Conservation (phyloP, 2,329 filamentous ascomycete species). For the Alternaria sp. region DNA sequence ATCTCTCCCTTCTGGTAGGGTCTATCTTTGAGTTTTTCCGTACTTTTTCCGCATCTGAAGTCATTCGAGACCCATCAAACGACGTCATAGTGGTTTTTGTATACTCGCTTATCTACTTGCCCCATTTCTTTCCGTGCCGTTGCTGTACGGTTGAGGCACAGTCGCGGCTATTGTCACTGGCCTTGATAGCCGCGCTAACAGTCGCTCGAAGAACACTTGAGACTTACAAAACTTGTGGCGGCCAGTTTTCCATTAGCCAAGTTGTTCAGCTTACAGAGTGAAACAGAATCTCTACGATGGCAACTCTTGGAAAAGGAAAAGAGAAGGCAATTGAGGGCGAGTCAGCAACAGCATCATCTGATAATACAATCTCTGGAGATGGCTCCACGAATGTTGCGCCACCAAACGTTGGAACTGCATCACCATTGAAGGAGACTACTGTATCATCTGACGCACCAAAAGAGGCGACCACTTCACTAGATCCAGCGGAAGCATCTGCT, state of each 20-base stretch:
- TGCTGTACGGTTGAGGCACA: constrained; percentile 5
- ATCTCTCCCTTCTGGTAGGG: background rate
- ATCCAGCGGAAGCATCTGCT: background rate
- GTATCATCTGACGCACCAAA: background rate
- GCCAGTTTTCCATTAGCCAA: background rate
- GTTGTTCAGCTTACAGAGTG: background rate
- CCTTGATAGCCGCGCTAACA: background rate
- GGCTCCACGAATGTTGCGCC: background rate
- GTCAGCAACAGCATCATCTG: background rate
- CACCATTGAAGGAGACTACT: background rate
- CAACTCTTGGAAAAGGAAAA: constrained; percentile 3
- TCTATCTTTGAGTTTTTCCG: background rate
- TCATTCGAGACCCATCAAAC: background rate
- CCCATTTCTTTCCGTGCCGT: constrained; percentile 2
- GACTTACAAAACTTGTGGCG: background rate
- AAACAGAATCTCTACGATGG: background rate
- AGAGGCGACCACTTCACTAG: background rate
- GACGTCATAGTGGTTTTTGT: background rate
- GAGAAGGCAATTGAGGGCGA: background rate
- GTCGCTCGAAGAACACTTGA: background rate
- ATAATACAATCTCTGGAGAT: background rate
- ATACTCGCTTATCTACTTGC: constrained; percentile 6
- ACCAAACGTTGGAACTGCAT: background rate
- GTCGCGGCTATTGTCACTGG: background rate
- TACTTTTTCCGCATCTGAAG: background rate